Base-by-base conservation (phyloP, 805 yeast genomes). In the Candida hispaniensis region DNA sequence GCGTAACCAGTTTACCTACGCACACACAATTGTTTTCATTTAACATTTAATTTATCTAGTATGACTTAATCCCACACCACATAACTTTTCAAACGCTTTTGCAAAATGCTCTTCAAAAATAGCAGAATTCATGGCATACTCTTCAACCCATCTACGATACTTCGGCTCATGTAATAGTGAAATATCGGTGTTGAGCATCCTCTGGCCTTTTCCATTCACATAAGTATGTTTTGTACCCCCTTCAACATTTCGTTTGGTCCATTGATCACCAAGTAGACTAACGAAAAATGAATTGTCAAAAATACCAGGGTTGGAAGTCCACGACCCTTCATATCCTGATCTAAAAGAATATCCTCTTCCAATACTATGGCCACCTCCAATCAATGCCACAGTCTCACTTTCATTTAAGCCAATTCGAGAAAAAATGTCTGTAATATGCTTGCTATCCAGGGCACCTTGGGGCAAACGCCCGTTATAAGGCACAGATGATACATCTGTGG, bases 111-210 rank as follows among this genome's bases (percentile, higher is more conserved):
- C 55, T 51, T 70, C 71, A 60, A 76, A 83, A 12, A 56, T 47
- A 11, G 64, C 68, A 50, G 73, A 71, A 52, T 81, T 78, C 12
- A 61, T 60, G 14, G 93, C 86, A 55, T 75, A 83, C 39, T 59
- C 58, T 45, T 73, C 66, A n/a, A 77, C 86, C 69, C 76, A 73
- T 38, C 58, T 56, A 40, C 60, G 58, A 54, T 75, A 81, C 28
- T 56, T 60, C 3, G 72, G 66, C 54, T 78, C 86, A 44, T 68
- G 59, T 9, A 71, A 50, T 25, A 79, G 59, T n/a, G 80, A 73
- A 66, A 74, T 66, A 50, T 83, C 94, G 6, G 93, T 73, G 17
- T 81, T 83, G 36, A 82, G 59, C 94, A 83, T 83, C 93, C 82
- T 81, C 46, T 79, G 67, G 41, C 65, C 70, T 39, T 67, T 65